Base-by-base conservation (phyloP, 805 yeast species). In the Maudiozyma saulgeensis region DNA sequence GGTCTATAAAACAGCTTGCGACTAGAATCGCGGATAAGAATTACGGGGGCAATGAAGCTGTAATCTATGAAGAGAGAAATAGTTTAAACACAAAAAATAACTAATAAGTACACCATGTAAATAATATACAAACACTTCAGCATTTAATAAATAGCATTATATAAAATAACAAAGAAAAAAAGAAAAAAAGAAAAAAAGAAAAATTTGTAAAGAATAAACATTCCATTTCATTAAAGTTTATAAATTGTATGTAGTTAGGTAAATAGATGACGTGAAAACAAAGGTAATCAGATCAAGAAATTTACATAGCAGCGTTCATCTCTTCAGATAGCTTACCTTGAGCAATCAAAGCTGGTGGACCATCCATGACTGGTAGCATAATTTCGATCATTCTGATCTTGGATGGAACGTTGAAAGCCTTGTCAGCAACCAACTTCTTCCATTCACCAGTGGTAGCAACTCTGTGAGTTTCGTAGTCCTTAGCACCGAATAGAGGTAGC, bases 331-430 rank as follows among this genome's bases (percentile, higher is more conserved):
- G 68, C 67, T 80, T 73, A 49, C 85, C 87, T 71, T 82, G 87
- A 60, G 73, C 74, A 52, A 77, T 74, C 68, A 86, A 76, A 60
- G 78, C 76, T 47, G 68, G 68, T 56, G 86, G 84, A 49, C 87
- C 87, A 68, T 82, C 88, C 77, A 80, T 75, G 56, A 72, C 77
- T 56, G 78, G 82, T 57, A 82, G 68, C 81, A 80, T 79, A 44
- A 82, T 73, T 68, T 82, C 88, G 52, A 82, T 70, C 68, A 82
- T 59, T 72, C 87, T 77, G 58, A 80, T 41, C 37, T 28, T 42
- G 12, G 68, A 55, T 75, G 70, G 35, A 11, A 18, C 6, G 44
- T 42, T 42, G 67, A 82, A 81, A n/a, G 60, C 71, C 44, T 65
- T 56, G 61, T 72, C 73, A 18, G 61, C 59, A 52, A 78, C 75